Conservation (phyloP, 352 stramenopile genomes). For the Phytopythium delawarense region DNA sequence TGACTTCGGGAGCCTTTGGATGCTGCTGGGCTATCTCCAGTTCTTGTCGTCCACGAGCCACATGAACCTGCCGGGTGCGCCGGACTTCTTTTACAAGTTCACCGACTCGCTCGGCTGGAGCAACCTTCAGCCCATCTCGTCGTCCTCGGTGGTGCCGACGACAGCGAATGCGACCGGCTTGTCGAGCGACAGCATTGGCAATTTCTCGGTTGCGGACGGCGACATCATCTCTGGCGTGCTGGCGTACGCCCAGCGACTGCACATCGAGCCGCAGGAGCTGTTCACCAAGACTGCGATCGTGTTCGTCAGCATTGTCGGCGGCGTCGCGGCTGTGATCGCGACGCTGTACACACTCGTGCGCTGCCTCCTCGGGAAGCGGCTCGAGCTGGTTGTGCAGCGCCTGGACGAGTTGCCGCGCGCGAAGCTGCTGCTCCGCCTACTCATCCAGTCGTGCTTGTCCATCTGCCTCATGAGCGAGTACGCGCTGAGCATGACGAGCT, state of each 20-base stretch:
- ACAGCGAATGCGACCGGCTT: neutral
- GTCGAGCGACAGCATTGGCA: constrained; percentile 26
- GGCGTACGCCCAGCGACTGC: constrained; percentile 57
- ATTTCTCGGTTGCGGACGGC: constrained; percentile 54
- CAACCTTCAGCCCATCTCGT: constrained; percentile 32
- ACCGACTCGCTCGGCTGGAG: constrained; percentile 68
- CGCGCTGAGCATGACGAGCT: constrained; percentile 73
- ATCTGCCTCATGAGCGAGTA: constrained; percentile 81
- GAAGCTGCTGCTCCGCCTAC: constrained; percentile 60
- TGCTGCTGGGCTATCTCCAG: constrained; percentile 72
- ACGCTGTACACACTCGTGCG: constrained; percentile 52
- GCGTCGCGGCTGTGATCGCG: constrained; percentile 51
- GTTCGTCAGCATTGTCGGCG: constrained; percentile 51
- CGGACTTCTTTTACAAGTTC: constrained; percentile 60
- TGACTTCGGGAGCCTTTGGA: constrained; percentile 48
- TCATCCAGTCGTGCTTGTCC: constrained; percentile 65
- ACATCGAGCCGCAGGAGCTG: constrained; percentile 60
- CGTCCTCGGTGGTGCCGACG: constrained; percentile 3
- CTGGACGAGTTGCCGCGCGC: constrained; percentile 64
- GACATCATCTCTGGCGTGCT: constrained; percentile 75
- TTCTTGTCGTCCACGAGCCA: constrained; percentile 67
- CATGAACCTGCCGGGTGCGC: constrained; percentile 49
- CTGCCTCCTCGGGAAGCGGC: constrained; percentile 34
- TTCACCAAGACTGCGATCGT: constrained; percentile 73
- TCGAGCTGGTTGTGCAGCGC: constrained; percentile 53